Base-by-base conservation (phyloP, 108 stramenopile species). In the Pelagomonas calceolata region DNA sequence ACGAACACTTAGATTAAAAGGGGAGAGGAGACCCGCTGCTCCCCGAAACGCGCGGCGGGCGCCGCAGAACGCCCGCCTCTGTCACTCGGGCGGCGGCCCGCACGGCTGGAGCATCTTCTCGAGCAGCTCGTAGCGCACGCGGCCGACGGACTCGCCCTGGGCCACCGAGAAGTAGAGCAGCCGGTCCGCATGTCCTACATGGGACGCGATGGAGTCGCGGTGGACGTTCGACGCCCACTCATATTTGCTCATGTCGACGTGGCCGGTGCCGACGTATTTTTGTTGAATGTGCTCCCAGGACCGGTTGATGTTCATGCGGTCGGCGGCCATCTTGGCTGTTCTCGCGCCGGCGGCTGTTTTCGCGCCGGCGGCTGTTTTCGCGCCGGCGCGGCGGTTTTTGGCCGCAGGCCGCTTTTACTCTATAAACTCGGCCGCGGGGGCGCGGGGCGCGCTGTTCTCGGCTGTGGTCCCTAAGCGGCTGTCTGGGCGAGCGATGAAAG, bases 201-300 rank as follows among this genome's bases (percentile, higher is more conserved):
- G 91, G 63, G 87, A 87, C 10, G 97, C 95, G 30, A 93, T 82
- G 12, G 95, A 93, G 84, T 99, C 98, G 34, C 98, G 92, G 79
- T 98, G 97, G 86, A 94, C 93, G 80, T 99, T 99, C 14, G 89
- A 87, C 29, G 90, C 80, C 92, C 92, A 98, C 78, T 98, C 97
- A 65, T 26, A 60, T 26, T 86, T 87, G 66, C 82, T 82, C 39
- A 82, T 81, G 67, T 87, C 86, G 0, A 79, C 74, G 39, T 86
- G 85, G 18, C 86, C 86, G 0, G 86, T 87, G 15, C 86, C 86
- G 0, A 87, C 82, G 63, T 70, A 85, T 30, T 84, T 84, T 26
- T 66, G 60, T 46, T 84, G 83, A 63, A 84, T 74, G 66, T 81
- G 77, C 7, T 83, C 82, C 82, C 82, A 83, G 34, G 78, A 79